A percentile compares a stretch with the other conserved stretches of the same genome.
Evolutionary conservation across 768 basidiomycete species (phyloP).

Genomic region (Naganishia vaughanmartiniae): DNA sequence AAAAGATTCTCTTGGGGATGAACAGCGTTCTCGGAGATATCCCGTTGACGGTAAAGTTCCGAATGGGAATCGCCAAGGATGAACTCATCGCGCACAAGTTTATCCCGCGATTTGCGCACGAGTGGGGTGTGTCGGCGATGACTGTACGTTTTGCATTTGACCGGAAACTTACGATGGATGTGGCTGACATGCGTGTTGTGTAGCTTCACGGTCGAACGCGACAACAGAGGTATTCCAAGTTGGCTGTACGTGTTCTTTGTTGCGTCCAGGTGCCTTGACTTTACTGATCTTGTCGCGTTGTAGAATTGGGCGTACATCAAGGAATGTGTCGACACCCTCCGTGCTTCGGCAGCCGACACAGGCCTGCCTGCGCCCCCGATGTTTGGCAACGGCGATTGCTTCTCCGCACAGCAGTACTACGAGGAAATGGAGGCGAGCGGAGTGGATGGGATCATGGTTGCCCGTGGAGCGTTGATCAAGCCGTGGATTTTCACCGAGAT

Average conservation of each 20-base stretch:
- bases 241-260: conserved; percentile 56
- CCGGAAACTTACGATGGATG: not conserved
- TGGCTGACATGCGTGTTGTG: conserved; percentile 20
- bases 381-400: conserved; percentile 94
- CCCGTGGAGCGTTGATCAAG: conserved; percentile 90
- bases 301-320: conserved; percentile 85
- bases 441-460: conserved; percentile 94
- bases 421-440: conserved; percentile 70
- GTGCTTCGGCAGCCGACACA: conserved; percentile 52
- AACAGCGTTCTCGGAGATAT: conserved; percentile 82
- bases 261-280: not conserved
- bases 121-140: conserved; percentile 61
- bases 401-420: conserved; percentile 81
- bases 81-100: conserved; percentile 84
- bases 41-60: conserved; percentile 63
- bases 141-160: conserved; percentile 55
- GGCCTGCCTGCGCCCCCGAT: conserved; percentile 76
- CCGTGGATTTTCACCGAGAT: conserved; percentile 82
- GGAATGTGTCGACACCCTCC: conserved; percentile 75
- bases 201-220: conserved; percentile 94
- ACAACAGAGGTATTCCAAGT: conserved; percentile 87
- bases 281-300: not conserved
- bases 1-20: conserved; percentile 87
- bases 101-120: conserved; percentile 68
- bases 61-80: conserved; percentile 84